Base-by-base conservation (phyloP, 495 filamentous ascomycete genomes). In the Usnea hakonensis region DNA sequence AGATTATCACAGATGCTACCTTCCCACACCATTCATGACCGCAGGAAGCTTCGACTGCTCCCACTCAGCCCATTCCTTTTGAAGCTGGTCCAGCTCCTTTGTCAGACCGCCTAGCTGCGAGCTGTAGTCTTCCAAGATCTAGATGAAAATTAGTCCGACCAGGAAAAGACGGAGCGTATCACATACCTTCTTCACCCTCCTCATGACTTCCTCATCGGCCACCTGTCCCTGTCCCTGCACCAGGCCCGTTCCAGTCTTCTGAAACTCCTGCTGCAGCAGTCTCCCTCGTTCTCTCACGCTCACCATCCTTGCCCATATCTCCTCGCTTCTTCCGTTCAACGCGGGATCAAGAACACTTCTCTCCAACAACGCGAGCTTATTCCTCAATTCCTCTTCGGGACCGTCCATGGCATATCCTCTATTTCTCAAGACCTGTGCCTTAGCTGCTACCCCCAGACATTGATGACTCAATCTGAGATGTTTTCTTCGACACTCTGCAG, bases 281-380 rank as follows among this genome's bases (percentile, higher is more conserved):
- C 86, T 85, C 38, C 89, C 88, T 65, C 90, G 83, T 64, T 93
- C 90, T 66, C 90, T 79, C 40, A 97, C 83, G 32, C 86, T 86
- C 59, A 95, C 83, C 82, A 99, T 87, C 37, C 95, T 79, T 40
- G 94, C 95, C 94, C 94, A 99, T 55, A 99, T 88, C 77, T 99
- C 94, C 74, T 99, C 94, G 57, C 85, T 85, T 60, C 91, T 78
- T 6, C 91, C 92, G 56, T 80, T 86, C 52, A 96, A 78, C 21
- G 85, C 86, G 3, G 95, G 93, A 75, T 99, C 95, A 59, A 87
- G 87, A 19, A 93, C 83, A 21, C 74, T 75, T 65, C 82, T 84
- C 70, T 96, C 90, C 65, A 99, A 79, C 54, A 78, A 75, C 52
- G 84, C 69, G 37, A 99, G 78, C 74, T 94, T 91, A 74, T 89